These are phyloP conservation scores for Eucalyptus erythrocorys DNA, from an alignment of 345 rosid species.

Conservation along the genomic window DNA sequence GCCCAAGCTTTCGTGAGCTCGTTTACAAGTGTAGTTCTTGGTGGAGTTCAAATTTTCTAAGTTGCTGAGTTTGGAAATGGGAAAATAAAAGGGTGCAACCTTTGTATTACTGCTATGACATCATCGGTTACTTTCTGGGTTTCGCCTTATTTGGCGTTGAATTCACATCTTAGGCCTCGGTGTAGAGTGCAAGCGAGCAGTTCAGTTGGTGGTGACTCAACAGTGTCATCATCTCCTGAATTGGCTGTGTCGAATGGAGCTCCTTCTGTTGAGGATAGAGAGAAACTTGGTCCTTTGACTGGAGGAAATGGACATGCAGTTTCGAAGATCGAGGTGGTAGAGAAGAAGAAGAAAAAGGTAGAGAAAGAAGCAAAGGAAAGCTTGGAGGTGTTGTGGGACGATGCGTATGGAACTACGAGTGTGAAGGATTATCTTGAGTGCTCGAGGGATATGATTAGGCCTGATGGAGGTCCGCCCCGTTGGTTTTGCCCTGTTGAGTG, in stretches of 20 bases:
- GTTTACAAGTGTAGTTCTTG: neutral
- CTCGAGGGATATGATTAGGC: conserved; percentile 20
- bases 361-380: neutral
- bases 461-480: conserved; percentile 77
- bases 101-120: neutral
- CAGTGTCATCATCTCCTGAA: neutral
- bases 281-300: neutral
- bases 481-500: conserved; percentile 89
- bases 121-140: neutral
- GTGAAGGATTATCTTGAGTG: neutral
- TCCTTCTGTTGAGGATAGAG: neutral
- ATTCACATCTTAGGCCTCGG: neutral
- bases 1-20: neutral
- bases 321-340: neutral
- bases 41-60: neutral
- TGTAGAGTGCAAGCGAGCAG: neutral
- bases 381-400: neutral
- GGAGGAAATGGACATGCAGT: neutral
- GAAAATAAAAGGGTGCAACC: neutral
- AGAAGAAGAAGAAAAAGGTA: neutral
- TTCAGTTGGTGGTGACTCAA: neutral
- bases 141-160: neutral
- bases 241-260: neutral
- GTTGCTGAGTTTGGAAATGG: neutral
- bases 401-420: neutral